Conservation (phyloP, 169 alveolate species). For the Amoebophrya sp. region DNA sequence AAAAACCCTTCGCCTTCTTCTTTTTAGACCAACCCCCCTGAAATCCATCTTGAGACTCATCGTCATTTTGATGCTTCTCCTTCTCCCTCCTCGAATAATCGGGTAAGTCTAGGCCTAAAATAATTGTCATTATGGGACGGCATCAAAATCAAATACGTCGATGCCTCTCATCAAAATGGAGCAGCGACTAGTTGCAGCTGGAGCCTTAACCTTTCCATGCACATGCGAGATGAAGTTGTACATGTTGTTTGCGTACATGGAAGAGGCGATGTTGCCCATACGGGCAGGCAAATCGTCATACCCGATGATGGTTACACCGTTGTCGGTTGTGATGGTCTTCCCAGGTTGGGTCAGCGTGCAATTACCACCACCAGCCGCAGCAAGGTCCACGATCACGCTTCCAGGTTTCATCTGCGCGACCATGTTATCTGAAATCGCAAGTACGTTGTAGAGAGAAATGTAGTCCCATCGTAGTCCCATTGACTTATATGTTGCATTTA, state of each 20-base stretch:
- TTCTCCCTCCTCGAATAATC: no score
- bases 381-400: slow-evolving; percentile 76
- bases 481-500: no score
- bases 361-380: slow-evolving; percentile 71
- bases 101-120: no score
- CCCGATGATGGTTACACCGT: slow-evolving; percentile 75
- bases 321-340: slow-evolving; percentile 43
- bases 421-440: slow-evolving; percentile 51
- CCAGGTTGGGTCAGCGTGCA: slow-evolving; percentile 44
- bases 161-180: no score
- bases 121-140: slow-evolving; percentile 36
- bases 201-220: slow-evolving; percentile 61
- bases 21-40: no score
- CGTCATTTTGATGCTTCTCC: no score
- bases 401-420: slow-evolving; percentile 72
- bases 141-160: slow-evolving; percentile 18
- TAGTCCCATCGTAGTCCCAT: no score
- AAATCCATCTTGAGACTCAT: no score
- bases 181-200: no score
- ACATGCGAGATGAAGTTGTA: slow-evolving; percentile 56
- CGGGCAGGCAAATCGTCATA: slow-evolving; percentile 72
- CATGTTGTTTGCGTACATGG: slow-evolving; percentile 68
- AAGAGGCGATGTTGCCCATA: slow-evolving; percentile 66
- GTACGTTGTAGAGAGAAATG: no score
- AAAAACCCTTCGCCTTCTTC: slow-evolving; percentile 43